These are phyloP conservation scores for Inosperma sp. DNA, from an alignment of 768 basidiomycete genomes.

Conservation along the genomic window DNA sequence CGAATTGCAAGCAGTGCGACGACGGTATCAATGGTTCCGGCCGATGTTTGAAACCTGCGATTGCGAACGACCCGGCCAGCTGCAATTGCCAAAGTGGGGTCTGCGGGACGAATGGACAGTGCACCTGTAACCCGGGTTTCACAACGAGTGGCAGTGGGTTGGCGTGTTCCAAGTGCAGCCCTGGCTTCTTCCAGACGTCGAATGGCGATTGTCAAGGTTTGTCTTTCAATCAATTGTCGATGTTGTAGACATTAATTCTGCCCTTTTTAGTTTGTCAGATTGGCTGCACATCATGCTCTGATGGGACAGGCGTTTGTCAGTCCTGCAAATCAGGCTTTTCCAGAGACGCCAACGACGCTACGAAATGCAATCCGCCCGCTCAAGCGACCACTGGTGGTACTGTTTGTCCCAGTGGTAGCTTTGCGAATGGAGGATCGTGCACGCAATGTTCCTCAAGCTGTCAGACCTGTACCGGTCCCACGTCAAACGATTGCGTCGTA, in stretches of 20 bases:
- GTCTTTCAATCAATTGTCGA: constrained; percentile 47
- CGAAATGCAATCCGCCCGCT: constrained; percentile 56
- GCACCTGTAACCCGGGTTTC: constrained; percentile 76
- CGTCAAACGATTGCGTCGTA: constrained; percentile 62
- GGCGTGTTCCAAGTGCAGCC: constrained; percentile 65
- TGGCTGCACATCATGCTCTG: constrained; percentile 68
- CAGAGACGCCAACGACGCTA: constrained; percentile 55
- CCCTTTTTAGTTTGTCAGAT: constrained; percentile 62
- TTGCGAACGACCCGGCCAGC: constrained; percentile 49
- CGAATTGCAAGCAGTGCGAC: constrained; percentile 63
- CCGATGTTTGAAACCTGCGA: constrained; percentile 52
- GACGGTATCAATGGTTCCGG: constrained; percentile 75
- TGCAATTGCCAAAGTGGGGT: constrained; percentile 81
- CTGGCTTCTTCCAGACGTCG: constrained; percentile 68
- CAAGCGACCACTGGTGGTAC: constrained; percentile 50
- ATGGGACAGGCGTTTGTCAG: constrained; percentile 62
- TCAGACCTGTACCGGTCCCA: constrained; percentile 60
- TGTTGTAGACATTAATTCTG: constrained; percentile 1
- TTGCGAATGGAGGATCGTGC: constrained; percentile 50
- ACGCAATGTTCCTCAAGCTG: constrained; percentile 58
- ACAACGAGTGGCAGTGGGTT: constrained; percentile 64
- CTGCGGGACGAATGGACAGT: constrained; percentile 63
- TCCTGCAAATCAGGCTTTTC: constrained; percentile 66
- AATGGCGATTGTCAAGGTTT: constrained; percentile 72
- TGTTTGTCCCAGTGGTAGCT: constrained; percentile 62